These are phyloP conservation scores for Populus pruinosa DNA, from an alignment of 345 rosid species.

Conservation along the genomic window DNA sequence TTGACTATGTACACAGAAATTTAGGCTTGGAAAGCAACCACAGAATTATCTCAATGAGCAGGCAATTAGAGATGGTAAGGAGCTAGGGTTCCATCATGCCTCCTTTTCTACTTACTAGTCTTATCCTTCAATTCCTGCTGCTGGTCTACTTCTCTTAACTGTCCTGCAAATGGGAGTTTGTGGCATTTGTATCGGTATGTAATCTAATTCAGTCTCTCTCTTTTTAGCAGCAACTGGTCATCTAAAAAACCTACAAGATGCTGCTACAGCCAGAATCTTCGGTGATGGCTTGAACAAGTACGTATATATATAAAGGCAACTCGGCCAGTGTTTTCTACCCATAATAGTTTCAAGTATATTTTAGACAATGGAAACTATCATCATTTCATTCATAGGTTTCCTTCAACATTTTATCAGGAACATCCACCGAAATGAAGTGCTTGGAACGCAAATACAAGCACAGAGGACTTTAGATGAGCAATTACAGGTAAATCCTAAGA, in stretches of 20 bases:
- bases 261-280: too few relatives aligned
- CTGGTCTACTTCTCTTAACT: too few relatives aligned
- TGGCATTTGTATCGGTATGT: too few relatives aligned
- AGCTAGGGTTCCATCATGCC: slow-evolving; percentile 19
- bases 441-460: slow-evolving; percentile 34
- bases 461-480: slow-evolving; percentile 30
- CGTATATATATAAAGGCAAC: too few relatives aligned
- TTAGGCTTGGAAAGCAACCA: slow-evolving; percentile 94
- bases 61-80: slow-evolving; percentile 72
- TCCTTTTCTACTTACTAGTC: too few relatives aligned
- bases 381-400: neutral
- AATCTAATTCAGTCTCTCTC: too few relatives aligned
- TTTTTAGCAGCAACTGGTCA: too few relatives aligned
- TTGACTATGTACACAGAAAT: slow-evolving; percentile 40
- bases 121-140: too few relatives aligned
- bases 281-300: too few relatives aligned
- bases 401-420: slow-evolving; percentile 7
- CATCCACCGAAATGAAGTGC: slow-evolving; percentile 16
- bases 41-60: slow-evolving; percentile 90
- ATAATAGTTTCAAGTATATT: neutral
- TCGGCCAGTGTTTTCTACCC: neutral
- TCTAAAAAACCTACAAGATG: too few relatives aligned
- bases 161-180: too few relatives aligned
- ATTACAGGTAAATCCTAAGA: slow-evolving; percentile 23
- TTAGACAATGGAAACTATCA: neutral